Evolutionary conservation across 345 rosid species (phyloP).

Genomic region (Moringa oleifera): DNA sequence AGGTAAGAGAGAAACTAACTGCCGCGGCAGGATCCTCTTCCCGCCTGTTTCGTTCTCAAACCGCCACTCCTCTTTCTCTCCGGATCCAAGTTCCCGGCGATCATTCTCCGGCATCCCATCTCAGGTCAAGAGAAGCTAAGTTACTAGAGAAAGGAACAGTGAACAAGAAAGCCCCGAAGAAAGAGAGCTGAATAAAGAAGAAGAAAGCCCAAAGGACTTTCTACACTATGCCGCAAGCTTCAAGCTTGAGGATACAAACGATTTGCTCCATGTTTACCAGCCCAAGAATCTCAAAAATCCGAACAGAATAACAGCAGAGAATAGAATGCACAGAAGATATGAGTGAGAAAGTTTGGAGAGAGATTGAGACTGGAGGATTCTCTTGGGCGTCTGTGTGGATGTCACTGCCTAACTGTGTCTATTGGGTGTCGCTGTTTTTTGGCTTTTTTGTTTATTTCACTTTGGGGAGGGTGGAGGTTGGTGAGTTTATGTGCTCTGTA

Average conservation of each 20-base stretch:
- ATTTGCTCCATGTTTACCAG: slow-evolving; percentile 45
- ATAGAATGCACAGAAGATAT: too few relatives aligned
- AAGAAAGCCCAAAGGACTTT: background rate
- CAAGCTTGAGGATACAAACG: slow-evolving; percentile 37
- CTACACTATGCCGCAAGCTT: slow-evolving; percentile 48
- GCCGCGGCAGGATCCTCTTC: slow-evolving; percentile 97
- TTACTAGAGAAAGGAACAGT: background rate
- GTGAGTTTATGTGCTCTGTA: slow-evolving; percentile 10
- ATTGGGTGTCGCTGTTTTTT: too few relatives aligned
- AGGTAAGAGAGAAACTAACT: slow-evolving; percentile 44
- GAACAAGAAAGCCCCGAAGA: background rate
- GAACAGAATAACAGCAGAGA: background rate
- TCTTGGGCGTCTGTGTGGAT: background rate
- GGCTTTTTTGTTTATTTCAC: background rate
- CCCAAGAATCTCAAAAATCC: background rate
- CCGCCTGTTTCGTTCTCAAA: slow-evolving; percentile 93
- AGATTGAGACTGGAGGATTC: background rate
- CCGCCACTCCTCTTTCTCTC: slow-evolving; percentile 91
- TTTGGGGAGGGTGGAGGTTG: background rate
- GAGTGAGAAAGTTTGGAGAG: slow-evolving; percentile 3
- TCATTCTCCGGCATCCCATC: slow-evolving; percentile 68
- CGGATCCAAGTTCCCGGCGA: slow-evolving; percentile 78
- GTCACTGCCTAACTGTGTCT: too few relatives aligned
- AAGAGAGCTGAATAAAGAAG: background rate
- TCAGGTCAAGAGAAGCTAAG: background rate